Conservation (phyloP, 1,139 yeast genomes). For the Kurtzmaniella quercitrusa region DNA sequence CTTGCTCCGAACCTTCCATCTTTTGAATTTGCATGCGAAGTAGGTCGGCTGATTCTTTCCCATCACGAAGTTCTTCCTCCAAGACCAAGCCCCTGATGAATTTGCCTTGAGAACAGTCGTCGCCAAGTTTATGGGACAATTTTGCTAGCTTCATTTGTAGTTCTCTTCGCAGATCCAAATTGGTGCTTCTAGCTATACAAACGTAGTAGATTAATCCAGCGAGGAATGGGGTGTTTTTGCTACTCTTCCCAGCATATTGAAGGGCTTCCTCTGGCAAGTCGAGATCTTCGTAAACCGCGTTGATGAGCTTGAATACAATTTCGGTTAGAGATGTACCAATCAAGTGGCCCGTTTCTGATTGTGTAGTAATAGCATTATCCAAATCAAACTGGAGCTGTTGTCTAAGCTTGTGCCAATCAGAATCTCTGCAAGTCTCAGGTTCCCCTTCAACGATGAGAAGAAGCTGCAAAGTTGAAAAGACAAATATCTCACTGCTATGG, state of each 20-base stretch:
- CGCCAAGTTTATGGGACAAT: background rate
- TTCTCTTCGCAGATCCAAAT: background rate
- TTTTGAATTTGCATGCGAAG: background rate
- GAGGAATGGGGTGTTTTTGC: slow-evolving; percentile 3
- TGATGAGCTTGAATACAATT: background rate
- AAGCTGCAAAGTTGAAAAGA: slow-evolving; percentile 24
- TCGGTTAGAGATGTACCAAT: background rate
- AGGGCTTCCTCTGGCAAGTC: background rate
- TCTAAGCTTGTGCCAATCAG: slow-evolving; percentile 13
- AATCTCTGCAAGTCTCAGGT: slow-evolving; percentile 10
- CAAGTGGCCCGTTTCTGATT: background rate
- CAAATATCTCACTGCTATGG: slow-evolving; percentile 21
- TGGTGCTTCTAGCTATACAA: background rate
- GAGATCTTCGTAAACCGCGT: background rate
- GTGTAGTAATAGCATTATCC: slow-evolving; percentile 12
- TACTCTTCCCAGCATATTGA: background rate
- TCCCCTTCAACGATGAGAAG: slow-evolving; percentile 23
- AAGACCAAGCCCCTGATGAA: slow-evolving; percentile 1
- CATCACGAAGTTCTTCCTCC: background rate
- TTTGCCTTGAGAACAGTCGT: background rate
- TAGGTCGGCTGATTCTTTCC: background rate
- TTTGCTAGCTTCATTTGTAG: background rate
- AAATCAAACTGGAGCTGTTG: slow-evolving; percentile 17
- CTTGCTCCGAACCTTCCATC: background rate
- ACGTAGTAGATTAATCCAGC: slow-evolving; percentile 5